phyloP scores from a whole-genome alignment of 2,329 filamentous ascomycete species.

The Byssothecium circinans region DNA sequence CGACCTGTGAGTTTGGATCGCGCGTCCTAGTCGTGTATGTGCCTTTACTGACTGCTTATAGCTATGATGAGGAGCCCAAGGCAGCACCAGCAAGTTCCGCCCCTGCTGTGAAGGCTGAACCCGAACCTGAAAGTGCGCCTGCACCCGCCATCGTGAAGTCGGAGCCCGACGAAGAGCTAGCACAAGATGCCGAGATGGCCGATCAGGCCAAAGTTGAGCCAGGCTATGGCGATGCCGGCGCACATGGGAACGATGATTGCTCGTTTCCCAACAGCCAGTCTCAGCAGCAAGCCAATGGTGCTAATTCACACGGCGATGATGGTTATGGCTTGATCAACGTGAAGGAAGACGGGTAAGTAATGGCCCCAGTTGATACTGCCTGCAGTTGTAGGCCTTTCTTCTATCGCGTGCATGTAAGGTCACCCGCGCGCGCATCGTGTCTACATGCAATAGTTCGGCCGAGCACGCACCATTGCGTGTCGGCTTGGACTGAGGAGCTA shows the following conservation, averaged over 20 bases:
- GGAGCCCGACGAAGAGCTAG: background rate
- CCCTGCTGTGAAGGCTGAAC: constrained; percentile 18
- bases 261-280: constrained; percentile 28
- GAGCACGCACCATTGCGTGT: background rate
- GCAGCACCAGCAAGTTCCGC: constrained; percentile 26
- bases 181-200: constrained; percentile 12
- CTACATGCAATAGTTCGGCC: background rate
- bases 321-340: constrained; percentile 64
- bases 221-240: constrained; percentile 6
- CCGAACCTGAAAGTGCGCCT: constrained; percentile 4
- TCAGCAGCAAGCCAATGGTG: constrained; percentile 31
- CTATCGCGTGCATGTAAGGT: background rate
- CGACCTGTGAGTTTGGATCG: constrained; percentile 70
- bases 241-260: background rate
- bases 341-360: constrained; percentile 88
- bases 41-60: constrained; percentile 10
- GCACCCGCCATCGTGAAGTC: background rate
- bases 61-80: constrained; percentile 45
- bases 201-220: constrained; percentile 18
- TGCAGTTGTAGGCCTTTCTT: background rate
- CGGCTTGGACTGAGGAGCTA: too few species aligned
- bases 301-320: constrained; percentile 40
- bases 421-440: constrained; percentile 9
- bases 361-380: background rate
- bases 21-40: background rate